Conservation (phyloP, 208 protist species). For the Wallacemonas rigidus region DNA sequence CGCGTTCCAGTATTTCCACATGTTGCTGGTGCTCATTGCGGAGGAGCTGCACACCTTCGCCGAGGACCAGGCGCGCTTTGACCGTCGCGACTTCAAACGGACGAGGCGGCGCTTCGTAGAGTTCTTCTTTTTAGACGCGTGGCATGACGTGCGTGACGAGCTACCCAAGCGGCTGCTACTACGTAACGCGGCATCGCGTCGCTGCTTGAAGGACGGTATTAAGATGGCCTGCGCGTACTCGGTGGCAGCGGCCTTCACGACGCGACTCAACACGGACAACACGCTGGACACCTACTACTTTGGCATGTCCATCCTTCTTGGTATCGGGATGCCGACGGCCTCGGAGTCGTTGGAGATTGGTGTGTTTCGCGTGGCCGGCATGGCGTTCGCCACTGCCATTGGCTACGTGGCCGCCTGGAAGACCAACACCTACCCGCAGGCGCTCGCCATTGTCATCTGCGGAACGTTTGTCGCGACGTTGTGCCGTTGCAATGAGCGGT, state of each 20-base stretch:
- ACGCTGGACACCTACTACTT: conserved; percentile 31
- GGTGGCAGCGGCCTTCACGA: conserved; percentile 25
- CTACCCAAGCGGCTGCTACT: conserved; percentile 36
- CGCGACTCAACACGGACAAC: conserved; percentile 29
- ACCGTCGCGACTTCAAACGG: conserved; percentile 26
- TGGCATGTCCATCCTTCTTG: conserved; percentile 44
- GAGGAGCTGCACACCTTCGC: conserved; percentile 42
- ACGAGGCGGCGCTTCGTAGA: conserved; percentile 20
- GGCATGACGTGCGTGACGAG: conserved; percentile 27
- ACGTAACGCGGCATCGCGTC: conserved; percentile 21
- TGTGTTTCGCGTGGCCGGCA: conserved; percentile 37
- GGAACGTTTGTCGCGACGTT: conserved; percentile 25
- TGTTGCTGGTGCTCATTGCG: conserved; percentile 36
- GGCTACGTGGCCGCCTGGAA: conserved; percentile 27
- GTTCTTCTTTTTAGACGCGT: conserved; percentile 44
- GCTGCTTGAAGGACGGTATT: conserved; percentile 41
- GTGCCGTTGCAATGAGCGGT: conserved; percentile 19
- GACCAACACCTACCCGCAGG: conserved; percentile 14
- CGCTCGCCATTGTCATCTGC: conserved; percentile 17
- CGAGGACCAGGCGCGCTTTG: conserved; percentile 38
- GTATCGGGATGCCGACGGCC: conserved; percentile 37
- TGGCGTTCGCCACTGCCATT: conserved; percentile 30
- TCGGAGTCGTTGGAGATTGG: conserved; percentile 31
- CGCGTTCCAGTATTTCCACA: conserved; percentile 38
- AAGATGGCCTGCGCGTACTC: conserved; percentile 39